Base-by-base conservation (phyloP, 2,329 filamentous ascomycete species). In the Trichoderma polysporum region DNA sequence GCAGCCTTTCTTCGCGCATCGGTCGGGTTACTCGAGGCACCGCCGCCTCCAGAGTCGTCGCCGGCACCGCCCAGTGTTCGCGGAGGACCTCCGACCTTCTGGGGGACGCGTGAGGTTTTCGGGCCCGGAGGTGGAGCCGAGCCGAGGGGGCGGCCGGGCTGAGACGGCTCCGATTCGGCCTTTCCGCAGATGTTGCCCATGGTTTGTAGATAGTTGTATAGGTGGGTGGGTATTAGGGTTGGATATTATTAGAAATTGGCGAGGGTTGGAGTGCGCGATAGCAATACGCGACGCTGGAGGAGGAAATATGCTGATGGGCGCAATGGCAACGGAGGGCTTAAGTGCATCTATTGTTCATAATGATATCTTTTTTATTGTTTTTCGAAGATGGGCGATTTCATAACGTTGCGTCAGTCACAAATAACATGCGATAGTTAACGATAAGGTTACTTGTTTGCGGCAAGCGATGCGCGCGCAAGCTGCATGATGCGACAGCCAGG, bases 141-240 rank as follows among this genome's bases (percentile, higher is more conserved):
- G 71, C 88, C 90, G 64, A 97, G 84, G 41, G 88, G 86, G 63
- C 92, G 90, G 68, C 92, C 93, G 57, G 91, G 89, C 63, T 87
- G 86, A 61, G 87, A 95, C 77, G 87, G 83, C 72, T 91, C 88
- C 69, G 86, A 80, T 88, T 91, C 85, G 39, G 63, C 47, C 78
- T 92, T 93, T 76, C 92, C 91, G 82, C 92, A 97, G 79, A 93
- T 85, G 77, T 93, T 94, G 68, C 94, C 94, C 94, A 97, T 97
- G 70, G 68, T 50, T 33, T 58, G n/a, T 45, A 45, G 12, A 19
- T 45, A 45, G 10, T n/a, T 8, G 10, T 5, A 6, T 19, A 35
- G 27, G 15, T 45, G 19, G 1, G 56, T 45, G 12, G n/a, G 13
- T 8, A 2, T n/a, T 22, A 1, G 6, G 2, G 49, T 17, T 31